Evolutionary conservation across 2,329 filamentous ascomycete genomes (phyloP), one percentile per base, ranked within the genome.

Genomic region (Fusarium fujikuroi): DNA sequence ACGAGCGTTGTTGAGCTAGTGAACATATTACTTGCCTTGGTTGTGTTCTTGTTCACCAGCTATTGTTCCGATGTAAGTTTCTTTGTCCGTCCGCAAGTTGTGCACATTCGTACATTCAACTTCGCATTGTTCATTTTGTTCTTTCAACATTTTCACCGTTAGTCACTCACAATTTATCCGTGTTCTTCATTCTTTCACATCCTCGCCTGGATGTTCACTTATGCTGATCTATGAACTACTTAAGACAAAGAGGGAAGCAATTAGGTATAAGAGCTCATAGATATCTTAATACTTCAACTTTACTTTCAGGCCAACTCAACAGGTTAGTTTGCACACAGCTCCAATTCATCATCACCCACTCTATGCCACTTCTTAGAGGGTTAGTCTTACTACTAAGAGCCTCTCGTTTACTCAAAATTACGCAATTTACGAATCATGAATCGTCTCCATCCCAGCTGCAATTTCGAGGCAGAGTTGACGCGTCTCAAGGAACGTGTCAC

Each of bases 111-210:
- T 4, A 7, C 2, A 14, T 3, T 10, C 2, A 23, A 19, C 4
- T 32, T 32, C 30, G 9, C 30, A 32, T 32, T 32, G 30, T 32
- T 32, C 30, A 32, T 3, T 23, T 23, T 10, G 7, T 34, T 34
- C 30, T 34, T 19, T 34, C 8, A 23, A 19, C 21, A 34, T 23
- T 5, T 0, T 19, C 2, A 3, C 9, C 1, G 3, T 16, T n/a
- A 4, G 21, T 21, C 7, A 16, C 9, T 7, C 9, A 15, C 4
- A 15, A 7, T 0, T 11, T 4, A 9, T 23, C 8, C 4, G 7
- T 34, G 7, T 23, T 50, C 21, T 14, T 1, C 16, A 3, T 50
- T 34, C 21, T 14, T 23, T 16, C 1, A 23, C 3, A 3, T 4
- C 12, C 25, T 30, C 19, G 2, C 25, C 9, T 4, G 9, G 7